phyloP scores from a whole-genome alignment of 83 land plant species.

The Picea engelmannii region DNA sequence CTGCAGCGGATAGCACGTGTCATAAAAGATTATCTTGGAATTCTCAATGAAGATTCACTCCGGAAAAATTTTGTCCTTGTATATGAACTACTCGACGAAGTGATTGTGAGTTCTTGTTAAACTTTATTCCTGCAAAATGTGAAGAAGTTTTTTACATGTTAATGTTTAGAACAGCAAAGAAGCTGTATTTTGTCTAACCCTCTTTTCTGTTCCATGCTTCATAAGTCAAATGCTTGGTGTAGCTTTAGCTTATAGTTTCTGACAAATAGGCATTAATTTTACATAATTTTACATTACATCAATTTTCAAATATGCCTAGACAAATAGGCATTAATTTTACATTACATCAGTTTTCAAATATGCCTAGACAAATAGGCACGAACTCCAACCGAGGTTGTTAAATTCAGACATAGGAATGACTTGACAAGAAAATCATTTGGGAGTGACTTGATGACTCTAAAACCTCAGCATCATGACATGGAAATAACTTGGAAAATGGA shows the following conservation, averaged over 20 bases:
- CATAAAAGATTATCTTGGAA: conserved; percentile 93
- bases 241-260: neutral
- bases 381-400: too few relatives aligned
- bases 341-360: too few relatives aligned
- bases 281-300: too few relatives aligned
- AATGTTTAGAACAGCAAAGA: neutral
- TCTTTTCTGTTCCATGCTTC: neutral
- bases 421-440: too few relatives aligned
- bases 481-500: too few relatives aligned
- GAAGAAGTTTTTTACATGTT: neutral
- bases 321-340: too few relatives aligned
- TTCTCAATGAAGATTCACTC: conserved; percentile 92
- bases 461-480: too few relatives aligned
- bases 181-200: neutral
- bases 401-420: too few relatives aligned
- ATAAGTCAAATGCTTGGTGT: neutral
- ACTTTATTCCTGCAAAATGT: neutral
- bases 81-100: conserved; percentile 97
- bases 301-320: too few relatives aligned
- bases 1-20: conserved; percentile 96
- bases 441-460: too few relatives aligned
- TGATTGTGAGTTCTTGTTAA: conserved; percentile 66
- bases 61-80: conserved; percentile 98
- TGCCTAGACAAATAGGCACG: too few relatives aligned
- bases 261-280: neutral